Base-by-base conservation (phyloP, 371 early-diverging fungal genomes). In the Rhizomucor pusillus region DNA sequence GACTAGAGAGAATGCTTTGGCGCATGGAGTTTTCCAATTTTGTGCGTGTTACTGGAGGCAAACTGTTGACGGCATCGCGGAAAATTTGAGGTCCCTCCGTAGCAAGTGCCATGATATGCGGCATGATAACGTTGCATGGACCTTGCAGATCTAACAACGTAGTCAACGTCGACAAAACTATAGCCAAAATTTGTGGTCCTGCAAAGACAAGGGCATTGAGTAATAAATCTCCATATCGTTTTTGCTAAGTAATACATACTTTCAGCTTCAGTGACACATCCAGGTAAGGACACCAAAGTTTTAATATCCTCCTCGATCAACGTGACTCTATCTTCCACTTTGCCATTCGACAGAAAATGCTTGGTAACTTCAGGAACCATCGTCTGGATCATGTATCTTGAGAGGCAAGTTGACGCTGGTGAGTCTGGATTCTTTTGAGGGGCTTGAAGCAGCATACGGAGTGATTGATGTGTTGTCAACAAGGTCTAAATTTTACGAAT, bases 21-120 rank as follows among this genome's bases (percentile, higher is more conserved):
- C 81, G 63, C 18, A 81, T 66, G 22, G 70, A 62, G 23, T 68
- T 58, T 49, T 81, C 81, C 9, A 81, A 47, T 50, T 77, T 72
- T 14, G 51, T 44, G 22, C 71, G 63, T 25, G 63, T 56, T 23
- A 66, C 50, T 13, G 47, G 50, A 3, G 73, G 61, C 37, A 78
- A 45, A 16, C 52, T 53, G 9, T 58, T 22, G 12, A 81, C 60
- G 0, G 67, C 67, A 10, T 73, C 70, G 12, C 71, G 70, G 58
- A 81, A 81, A 3, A 60, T 58, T 34, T 50, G 44, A 7, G 79
- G 72, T 3, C 52, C 62, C 16, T 18, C 44, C 1, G 77, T 69
- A 2, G 81, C 81, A 13, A 77, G 43, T 6, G 66, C 35, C 12
- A 81, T 34, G 13, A 78, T 34, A 46, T 77, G 71, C 0, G 62